phyloP scores from a whole-genome alignment of 805 yeast species.

The Sugiyamaella mastotermitis region DNA sequence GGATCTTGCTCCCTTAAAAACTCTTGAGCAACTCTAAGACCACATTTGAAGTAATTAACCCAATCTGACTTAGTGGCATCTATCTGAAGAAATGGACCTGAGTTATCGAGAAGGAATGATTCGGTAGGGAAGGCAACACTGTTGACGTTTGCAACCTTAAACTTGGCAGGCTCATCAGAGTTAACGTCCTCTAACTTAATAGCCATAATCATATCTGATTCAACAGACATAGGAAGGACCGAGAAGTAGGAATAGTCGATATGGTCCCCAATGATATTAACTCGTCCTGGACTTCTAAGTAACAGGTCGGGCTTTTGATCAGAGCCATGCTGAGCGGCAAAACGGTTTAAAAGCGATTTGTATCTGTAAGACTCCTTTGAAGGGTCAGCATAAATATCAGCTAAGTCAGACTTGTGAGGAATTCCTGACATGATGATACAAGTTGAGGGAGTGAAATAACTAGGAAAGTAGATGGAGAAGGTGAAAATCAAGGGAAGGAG shows the following conservation, averaged over 20 bases:
- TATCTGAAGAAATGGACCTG: constrained; percentile 33
- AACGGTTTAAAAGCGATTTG: constrained; percentile 14
- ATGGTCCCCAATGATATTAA: constrained; percentile 70
- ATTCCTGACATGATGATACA: constrained; percentile 8
- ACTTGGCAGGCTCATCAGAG: constrained; percentile 19
- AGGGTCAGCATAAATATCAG: constrained; percentile 20
- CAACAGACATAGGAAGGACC: constrained; percentile 69
- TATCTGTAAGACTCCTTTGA: constrained; percentile 17
- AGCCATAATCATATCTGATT: constrained; percentile 54
- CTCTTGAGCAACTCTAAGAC: constrained; percentile 52
- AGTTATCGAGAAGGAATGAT: constrained; percentile 10
- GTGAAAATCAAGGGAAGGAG: too few species aligned
- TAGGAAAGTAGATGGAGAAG: too few species aligned
- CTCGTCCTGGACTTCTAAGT: constrained; percentile 69
- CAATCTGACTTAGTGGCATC: constrained; percentile 49
- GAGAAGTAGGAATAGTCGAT: constrained; percentile 64
- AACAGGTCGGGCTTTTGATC: constrained; percentile 37
- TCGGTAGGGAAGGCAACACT: constrained; percentile 20
- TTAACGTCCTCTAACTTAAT: background rate
- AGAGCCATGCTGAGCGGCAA: constrained; percentile 16
- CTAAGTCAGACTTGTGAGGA: constrained; percentile 14
- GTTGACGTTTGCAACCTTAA: constrained; percentile 31
- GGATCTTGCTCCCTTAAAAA: constrained; percentile 33
- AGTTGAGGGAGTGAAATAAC: too few species aligned
- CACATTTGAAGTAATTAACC: constrained; percentile 68